Base-by-base conservation (phyloP, 2,329 filamentous ascomycete species). In the Fusarium azukiicola region DNA sequence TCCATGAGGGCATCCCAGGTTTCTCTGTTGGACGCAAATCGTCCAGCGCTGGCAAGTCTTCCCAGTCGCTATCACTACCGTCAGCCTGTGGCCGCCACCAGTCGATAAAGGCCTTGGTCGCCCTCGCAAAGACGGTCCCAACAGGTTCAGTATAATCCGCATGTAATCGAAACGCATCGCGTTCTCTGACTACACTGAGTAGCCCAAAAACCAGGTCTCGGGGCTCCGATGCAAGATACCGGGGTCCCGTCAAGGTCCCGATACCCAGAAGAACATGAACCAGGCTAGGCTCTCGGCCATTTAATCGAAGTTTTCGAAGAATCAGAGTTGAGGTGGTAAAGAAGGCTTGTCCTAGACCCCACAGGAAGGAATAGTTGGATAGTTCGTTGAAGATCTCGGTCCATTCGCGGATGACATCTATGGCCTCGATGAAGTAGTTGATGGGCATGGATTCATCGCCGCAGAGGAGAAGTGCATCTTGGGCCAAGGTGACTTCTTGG, bases 181-280 rank as follows among this genome's bases (percentile, higher is more conserved):
- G 63, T 4, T 79, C 76, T 2, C 69, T 21, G 1, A 82, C 54
- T 2, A 82, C 47, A 17, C 80, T 78, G 2, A 82, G 67, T 0
- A 80, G 27, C 0, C 71, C 80, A 32, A 81, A 81, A 11, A 77
- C 49, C 10, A 82, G 73, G 16, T 82, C 81, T 3, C 81, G 70
- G n/a, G 80, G 80, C 47, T 83, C 80, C 1, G 80, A 67, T 8
- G 79, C 81, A 21, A 78, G 70, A 23, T 80, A 79, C 8, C 80
- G 72, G 14, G 79, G 72, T 1, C 27, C 69, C 6, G 79, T 64
- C 6, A 69, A 52, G 10, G 32, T 42, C 13, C 32, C 61, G 32
- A 52, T 19, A 1, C 71, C 46, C 21, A 71, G 44, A 19, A 81
- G 54, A 32, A 80, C 36, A 27, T 52, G 69, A n/a, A 42, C 21